These are phyloP conservation scores for Sporisorium scitamineum DNA, from an alignment of 1,284 basidiomycete species.

Conservation along the genomic window DNA sequence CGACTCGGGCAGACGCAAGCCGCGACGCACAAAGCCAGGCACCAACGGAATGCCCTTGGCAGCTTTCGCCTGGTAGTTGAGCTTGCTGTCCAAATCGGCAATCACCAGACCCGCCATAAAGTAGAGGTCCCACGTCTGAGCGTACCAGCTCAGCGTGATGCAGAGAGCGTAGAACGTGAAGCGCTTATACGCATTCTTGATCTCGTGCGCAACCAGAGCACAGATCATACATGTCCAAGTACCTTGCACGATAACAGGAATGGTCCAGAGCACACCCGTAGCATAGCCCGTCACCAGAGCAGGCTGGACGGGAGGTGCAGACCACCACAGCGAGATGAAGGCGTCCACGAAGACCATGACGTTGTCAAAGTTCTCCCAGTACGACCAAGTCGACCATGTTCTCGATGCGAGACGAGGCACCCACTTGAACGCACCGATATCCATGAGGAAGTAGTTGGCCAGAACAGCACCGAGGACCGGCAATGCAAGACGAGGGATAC, in stretches of 20 bases:
- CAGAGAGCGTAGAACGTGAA: slow-evolving; percentile 59
- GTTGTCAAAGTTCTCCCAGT: slow-evolving; percentile 62
- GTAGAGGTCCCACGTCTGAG: slow-evolving; percentile 61
- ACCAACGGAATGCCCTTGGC: slow-evolving; percentile 51
- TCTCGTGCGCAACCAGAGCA: slow-evolving; percentile 60
- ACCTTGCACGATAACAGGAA: slow-evolving; percentile 61
- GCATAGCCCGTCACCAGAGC: slow-evolving; percentile 58
- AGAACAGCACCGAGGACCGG: slow-evolving; percentile 57
- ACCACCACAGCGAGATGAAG: slow-evolving; percentile 62
- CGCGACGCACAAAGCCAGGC: slow-evolving; percentile 23
- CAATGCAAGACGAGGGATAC: slow-evolving; percentile 61
- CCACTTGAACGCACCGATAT: slow-evolving; percentile 60
- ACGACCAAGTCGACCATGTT: slow-evolving; percentile 64
- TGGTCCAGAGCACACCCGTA: slow-evolving; percentile 65
- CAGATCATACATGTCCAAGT: slow-evolving; percentile 59
- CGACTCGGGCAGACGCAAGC: slow-evolving; percentile 31
- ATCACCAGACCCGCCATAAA: slow-evolving; percentile 63
- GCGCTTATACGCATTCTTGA: slow-evolving; percentile 60
- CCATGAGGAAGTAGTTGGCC: slow-evolving; percentile 64
- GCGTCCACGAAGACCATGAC: slow-evolving; percentile 57
- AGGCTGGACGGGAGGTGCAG: slow-evolving; percentile 52
- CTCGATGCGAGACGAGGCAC: slow-evolving; percentile 57
- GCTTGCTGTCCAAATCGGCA: slow-evolving; percentile 60
- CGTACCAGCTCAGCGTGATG: slow-evolving; percentile 60
- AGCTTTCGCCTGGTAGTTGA: slow-evolving; percentile 58